These are phyloP conservation scores for Sporobolomyces phaffii DNA, from an alignment of 768 basidiomycete species.

Conservation along the genomic window DNA sequence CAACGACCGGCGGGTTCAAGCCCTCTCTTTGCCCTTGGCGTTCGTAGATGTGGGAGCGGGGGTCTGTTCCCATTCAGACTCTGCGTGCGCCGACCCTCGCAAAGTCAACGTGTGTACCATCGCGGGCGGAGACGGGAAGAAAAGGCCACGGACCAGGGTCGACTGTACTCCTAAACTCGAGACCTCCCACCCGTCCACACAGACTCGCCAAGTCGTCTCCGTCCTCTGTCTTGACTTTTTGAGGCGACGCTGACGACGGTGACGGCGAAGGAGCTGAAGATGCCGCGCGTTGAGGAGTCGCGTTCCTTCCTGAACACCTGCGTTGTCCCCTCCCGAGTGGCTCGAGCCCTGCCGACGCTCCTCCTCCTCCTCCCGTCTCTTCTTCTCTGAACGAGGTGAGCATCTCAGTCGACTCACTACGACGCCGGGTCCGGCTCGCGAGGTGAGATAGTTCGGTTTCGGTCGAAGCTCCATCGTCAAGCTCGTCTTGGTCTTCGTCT, in stretches of 20 bases:
- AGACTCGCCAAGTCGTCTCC: constrained; percentile 8
- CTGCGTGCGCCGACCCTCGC: background rate
- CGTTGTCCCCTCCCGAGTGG: constrained; percentile 3
- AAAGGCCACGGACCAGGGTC: constrained; percentile 10
- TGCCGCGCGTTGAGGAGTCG: background rate
- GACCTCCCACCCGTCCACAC: constrained; percentile 11
- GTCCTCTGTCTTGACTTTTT: constrained; percentile 6
- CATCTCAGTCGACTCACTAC: background rate
- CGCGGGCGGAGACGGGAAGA: background rate
- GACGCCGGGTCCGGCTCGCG: background rate
- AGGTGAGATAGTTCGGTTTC: constrained; percentile 20
- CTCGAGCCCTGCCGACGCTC: background rate
- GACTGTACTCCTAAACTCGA: constrained; percentile 16
- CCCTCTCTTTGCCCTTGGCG: constrained; percentile 13
- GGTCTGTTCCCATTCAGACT: background rate
- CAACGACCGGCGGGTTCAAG: no score
- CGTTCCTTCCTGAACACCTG: background rate
- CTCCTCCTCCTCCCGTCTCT: background rate
- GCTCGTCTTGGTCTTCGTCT: background rate
- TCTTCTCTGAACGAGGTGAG: background rate
- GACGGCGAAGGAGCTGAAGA: no score
- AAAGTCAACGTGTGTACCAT: no score
- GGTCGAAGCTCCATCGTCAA: constrained; percentile 16
- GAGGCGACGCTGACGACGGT: background rate
- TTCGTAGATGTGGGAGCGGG: constrained; percentile 5